Base-by-base conservation (phyloP, 192 early-diverging fungal species). In the Dimargaris cristalligena region DNA sequence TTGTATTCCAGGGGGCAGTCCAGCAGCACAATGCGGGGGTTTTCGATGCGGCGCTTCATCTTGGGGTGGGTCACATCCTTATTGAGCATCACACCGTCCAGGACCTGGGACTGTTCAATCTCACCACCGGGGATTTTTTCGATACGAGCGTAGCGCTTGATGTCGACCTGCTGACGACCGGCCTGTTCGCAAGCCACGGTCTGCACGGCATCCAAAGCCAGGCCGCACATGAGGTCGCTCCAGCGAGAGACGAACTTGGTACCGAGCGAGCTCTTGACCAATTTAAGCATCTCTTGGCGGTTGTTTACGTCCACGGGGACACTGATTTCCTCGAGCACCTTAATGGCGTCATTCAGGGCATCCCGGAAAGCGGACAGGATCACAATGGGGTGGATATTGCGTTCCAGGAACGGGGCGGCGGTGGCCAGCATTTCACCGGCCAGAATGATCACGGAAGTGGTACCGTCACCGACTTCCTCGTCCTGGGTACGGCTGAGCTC, bases 1-100 rank as follows among this genome's bases (percentile, higher is more conserved):
- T 99, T 99, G 86, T 99, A 99, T 72, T 97, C 96, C 49, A 99
- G 80, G 30, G 94, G 94, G 73, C 96, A 99, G 79, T 99, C 96
- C 52, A 99, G 76, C 45, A 99, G 76, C 16, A 99, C 78, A 59
- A 99, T 81, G 52, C 94, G 84, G 23, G 96, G 96, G 69, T 99
- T 97, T 68, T 92, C 88, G 60, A 99, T 97, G 51, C 74, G 73
- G 54, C 96, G 83, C 64, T 94, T 86, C 89, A 90, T 89, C 73
- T 91, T 94, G 62, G 96, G 89, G 71, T 99, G 96, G 29, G 93
- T 96, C 20, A 99, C 91, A 74, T 99, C 96, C 81, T 99, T 99
- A 86, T 94, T 96, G 67, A 99, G 60, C 88, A 99, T 96, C 60
- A 99, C 77, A 59, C 96, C 96, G 65, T 96, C 89, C 70, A 99